A percentile compares a stretch with the other conserved stretches of the same genome.
Conservation (phyloP, 2,329 filamentous ascomycete species). For the Microcyclosporella mali region DNA sequence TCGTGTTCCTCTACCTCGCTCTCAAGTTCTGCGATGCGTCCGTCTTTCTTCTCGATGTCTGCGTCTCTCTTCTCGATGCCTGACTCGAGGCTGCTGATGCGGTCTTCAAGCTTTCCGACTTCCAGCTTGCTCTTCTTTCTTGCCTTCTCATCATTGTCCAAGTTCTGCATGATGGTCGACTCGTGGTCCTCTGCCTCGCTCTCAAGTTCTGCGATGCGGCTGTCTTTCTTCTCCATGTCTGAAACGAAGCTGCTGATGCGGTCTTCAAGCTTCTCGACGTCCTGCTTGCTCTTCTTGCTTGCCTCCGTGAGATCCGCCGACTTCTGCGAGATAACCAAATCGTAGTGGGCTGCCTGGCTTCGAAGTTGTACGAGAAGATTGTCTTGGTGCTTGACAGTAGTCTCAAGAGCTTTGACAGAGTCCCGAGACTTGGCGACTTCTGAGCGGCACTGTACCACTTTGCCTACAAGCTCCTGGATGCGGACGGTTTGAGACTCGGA, state of each 20-base stretch:
- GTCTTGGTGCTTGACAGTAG: no score
- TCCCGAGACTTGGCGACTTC: no score
- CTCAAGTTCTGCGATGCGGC: neutral
- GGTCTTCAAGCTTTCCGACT: neutral
- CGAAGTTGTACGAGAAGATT: no score
- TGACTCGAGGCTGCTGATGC: neutral
- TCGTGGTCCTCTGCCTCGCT: neutral
- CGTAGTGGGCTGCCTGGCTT: no score
- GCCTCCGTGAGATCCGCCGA: no score
- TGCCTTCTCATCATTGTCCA: neutral
- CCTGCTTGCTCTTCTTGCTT: neutral
- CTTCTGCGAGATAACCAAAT: no score
- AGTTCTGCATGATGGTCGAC: neutral
- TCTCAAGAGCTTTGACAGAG: no score
- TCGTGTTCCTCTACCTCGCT: neutral
- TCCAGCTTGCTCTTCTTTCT: neutral
- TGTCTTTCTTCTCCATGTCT: neutral
- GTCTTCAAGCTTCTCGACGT: neutral
- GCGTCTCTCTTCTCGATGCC: neutral
- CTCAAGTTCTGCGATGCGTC: neutral
- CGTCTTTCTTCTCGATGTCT: neutral
- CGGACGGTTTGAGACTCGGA: no score
- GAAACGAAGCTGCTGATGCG: neutral
- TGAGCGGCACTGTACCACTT: no score
- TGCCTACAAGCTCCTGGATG: no score